These are phyloP conservation scores for Arthroderma uncinatum DNA, from an alignment of 2,329 filamentous ascomycete genomes.

Conservation along the genomic window DNA sequence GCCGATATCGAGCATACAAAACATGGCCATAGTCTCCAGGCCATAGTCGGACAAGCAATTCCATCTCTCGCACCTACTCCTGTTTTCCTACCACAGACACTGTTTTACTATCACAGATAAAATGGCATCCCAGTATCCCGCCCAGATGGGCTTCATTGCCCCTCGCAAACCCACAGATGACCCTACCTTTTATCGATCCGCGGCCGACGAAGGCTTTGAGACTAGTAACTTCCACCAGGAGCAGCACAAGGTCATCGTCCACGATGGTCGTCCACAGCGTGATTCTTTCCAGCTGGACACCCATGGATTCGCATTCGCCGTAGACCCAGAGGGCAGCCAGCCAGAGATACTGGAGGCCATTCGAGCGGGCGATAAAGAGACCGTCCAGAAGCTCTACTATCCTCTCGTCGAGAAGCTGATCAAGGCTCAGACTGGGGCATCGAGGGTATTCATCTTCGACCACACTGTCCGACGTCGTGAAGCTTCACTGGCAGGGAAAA, in stretches of 20 bases:
- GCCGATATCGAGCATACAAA: not conserved
- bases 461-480: conserved; percentile 64
- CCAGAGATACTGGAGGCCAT: not conserved
- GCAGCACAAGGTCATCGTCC: not conserved
- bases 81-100: not conserved
- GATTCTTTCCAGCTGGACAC: not conserved
- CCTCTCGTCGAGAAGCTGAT: conserved; percentile 68
- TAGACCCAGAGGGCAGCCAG: conserved; percentile 35
- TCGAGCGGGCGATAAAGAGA: not conserved
- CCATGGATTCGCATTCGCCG: conserved; percentile 7
- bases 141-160: not conserved
- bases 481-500: not conserved
- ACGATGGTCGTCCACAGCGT: not conserved
- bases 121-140: not conserved
- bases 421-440: conserved; percentile 53
- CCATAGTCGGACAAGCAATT: not conserved
- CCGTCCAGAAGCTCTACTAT: conserved; percentile 51
- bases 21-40: not conserved
- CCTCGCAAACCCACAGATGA: not conserved
- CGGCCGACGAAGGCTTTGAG: not conserved
- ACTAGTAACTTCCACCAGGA: not conserved
- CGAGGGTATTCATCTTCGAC: conserved; percentile 66
- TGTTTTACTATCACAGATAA: not conserved
- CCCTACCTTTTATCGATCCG: not conserved
- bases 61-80: not conserved